A percentile compares a stretch with the other conserved stretches of the same genome.
Evolutionary conservation across 139 green algal genomes (phyloP).

Genomic region (Closterium sp.): DNA sequence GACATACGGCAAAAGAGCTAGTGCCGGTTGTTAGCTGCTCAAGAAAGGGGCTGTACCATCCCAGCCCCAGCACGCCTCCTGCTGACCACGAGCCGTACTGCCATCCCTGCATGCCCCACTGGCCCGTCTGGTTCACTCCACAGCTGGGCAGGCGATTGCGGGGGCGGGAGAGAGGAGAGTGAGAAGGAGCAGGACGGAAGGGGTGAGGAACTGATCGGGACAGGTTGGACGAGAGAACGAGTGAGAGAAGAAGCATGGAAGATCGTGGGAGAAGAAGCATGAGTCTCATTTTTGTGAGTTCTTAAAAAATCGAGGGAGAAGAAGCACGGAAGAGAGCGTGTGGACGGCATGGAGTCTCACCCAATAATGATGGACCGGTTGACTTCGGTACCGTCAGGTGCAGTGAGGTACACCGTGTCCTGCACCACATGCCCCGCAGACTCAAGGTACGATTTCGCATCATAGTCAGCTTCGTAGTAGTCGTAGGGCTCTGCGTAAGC

Average conservation of each 20-base stretch:
- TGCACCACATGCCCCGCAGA: neutral
- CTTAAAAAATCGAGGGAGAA: too few relatives aligned
- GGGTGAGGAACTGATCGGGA: too few relatives aligned
- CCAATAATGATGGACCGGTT: neutral
- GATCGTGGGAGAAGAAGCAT: too few relatives aligned
- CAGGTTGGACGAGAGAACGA: too few relatives aligned
- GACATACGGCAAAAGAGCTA: neutral
- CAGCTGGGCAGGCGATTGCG: neutral
- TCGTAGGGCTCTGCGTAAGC: neutral
- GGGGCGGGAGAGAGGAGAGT: neutral
- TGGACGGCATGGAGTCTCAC: too few relatives aligned
- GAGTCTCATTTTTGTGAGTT: too few relatives aligned
- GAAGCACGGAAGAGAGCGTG: neutral
- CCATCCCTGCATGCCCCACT: neutral
- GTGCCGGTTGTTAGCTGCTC: neutral
- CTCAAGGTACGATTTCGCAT: neutral
- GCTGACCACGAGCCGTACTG: neutral
- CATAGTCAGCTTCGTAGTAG: neutral
- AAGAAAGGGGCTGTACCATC: neutral
- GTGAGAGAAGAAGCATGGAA: neutral
- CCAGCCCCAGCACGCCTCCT: neutral
- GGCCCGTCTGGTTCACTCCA: neutral
- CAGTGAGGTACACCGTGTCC: neutral
- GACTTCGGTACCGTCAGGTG: neutral
- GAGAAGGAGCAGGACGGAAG: neutral